Conservation (phyloP, 2,329 filamentous ascomycete genomes). For the Colletotrichum tabaci region DNA sequence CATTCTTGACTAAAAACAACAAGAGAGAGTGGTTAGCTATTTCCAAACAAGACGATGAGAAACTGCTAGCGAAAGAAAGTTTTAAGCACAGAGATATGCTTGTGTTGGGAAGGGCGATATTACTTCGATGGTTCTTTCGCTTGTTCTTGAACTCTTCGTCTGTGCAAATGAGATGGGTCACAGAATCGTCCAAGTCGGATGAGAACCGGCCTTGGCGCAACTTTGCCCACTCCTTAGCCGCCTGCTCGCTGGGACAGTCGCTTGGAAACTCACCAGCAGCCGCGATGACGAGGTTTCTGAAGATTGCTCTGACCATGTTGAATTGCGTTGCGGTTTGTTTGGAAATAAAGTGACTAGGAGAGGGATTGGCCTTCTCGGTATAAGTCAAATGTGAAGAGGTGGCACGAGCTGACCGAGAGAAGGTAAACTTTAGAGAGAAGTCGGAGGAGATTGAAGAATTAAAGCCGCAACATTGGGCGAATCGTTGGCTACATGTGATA, state of each 20-base stretch:
- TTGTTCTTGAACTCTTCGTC: slow-evolving; percentile 69
- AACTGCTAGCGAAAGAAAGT: not conserved
- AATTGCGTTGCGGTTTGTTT: not conserved
- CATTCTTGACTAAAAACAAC: slow-evolving; percentile 54
- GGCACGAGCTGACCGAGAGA: not conserved
- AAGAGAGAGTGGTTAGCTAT: not conserved
- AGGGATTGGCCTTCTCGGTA: too few relatives aligned
- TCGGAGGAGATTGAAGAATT: not conserved
- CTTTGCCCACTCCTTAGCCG: slow-evolving; percentile 75
- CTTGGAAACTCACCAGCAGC: slow-evolving; percentile 68
- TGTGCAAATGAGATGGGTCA: slow-evolving; percentile 82
- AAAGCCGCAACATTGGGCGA: not conserved
- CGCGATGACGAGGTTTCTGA: slow-evolving; percentile 69
- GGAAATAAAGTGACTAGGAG: not conserved
- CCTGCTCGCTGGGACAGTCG: slow-evolving; percentile 56
- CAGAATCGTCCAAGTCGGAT: slow-evolving; percentile 63
- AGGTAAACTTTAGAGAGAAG: not conserved
- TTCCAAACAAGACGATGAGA: not conserved
- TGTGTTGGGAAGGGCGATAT: not conserved
- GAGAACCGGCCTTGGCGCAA: slow-evolving; percentile 73
- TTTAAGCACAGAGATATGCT: not conserved
- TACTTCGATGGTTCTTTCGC: slow-evolving; percentile 33
- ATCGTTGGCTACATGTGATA: not conserved
- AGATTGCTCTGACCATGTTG: slow-evolving; percentile 54
- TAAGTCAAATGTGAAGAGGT: not conserved